Evolutionary conservation across 495 filamentous ascomycete genomes (phyloP), one percentile per base, ranked within the genome.

Genomic region (Talaromyces wortmannii): DNA sequence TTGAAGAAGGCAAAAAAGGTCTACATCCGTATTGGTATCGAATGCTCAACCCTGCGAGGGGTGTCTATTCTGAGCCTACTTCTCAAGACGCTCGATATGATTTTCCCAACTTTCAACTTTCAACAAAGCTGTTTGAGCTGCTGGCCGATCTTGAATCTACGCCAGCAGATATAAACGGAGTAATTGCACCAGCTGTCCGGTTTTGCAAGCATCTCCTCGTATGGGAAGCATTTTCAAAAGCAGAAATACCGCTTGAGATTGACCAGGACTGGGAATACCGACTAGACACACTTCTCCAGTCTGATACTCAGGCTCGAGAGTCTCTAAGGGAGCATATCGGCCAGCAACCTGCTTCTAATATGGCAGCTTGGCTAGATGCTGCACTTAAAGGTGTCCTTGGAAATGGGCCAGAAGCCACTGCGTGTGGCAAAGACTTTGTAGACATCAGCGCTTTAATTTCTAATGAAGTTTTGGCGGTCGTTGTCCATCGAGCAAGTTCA

Each of bases 1-100:
- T 89, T 0, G 94, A 97, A 65, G 92, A 98, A 70, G 94, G 89
- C 3, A 87, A 82, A 55, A 91, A 92, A 66, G 94, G 94, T 3
- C 79, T 95, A 2, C 86, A 88, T 69, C 88, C 88, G 10, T 88
- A 90, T 61, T 90, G 88, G 84, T 87, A 87, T 65, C 74, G 74
- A 48, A 78, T 90, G 54, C 63, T 85, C 29, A 88, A 87, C 59
- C 77, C 80, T 50, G 62, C 59, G 6, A 67, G 72, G 32, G 15
- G 45, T 40, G 40, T 52, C 7, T 44, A 60, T 30, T 49, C 53
- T 33, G 43, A n/a, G 7, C 47, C 51, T 31, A 58, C 60, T 29
- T 53, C 60, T 47, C 57, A 61, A 0, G 55, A 69, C 50, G 57
- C 65, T 7, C 73, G 65, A 59, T 79, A 70, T 46, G 55, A 68